These are phyloP conservation scores for Fusarium mangiferae DNA, from an alignment of 2,329 filamentous ascomycete species.

Conservation along the genomic window DNA sequence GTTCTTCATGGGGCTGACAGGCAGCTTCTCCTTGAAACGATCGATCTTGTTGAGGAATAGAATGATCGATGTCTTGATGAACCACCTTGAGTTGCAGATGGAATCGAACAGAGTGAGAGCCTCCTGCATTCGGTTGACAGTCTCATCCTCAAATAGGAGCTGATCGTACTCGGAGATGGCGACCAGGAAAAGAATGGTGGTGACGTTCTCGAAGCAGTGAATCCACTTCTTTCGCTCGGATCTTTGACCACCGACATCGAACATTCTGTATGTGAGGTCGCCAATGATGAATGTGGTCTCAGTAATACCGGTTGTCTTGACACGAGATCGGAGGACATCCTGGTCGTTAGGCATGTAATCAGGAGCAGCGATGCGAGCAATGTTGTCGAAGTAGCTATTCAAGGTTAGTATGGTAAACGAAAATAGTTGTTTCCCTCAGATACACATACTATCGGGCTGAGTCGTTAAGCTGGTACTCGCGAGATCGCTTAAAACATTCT, in stretches of 20 bases:
- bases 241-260: slow-evolving; percentile 94
- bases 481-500: slow-evolving; percentile 93
- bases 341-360: slow-evolving; percentile 97
- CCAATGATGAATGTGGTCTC: slow-evolving; percentile 97
- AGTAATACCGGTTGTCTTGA: slow-evolving; percentile 97
- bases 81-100: slow-evolving; percentile 89
- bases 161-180: slow-evolving; percentile 98
- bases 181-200: slow-evolving; percentile 94
- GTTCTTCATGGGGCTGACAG: slow-evolving; percentile 84
- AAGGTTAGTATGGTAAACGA: slow-evolving; percentile 51
- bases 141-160: slow-evolving; percentile 95
- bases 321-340: slow-evolving; percentile 93
- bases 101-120: slow-evolving; percentile 88
- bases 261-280: slow-evolving; percentile 95
- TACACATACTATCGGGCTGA: slow-evolving; percentile 89
- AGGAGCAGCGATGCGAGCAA: slow-evolving; percentile 87
- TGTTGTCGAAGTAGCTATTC: slow-evolving; percentile 91
- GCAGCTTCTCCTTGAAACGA: slow-evolving; percentile 87
- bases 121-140: slow-evolving; percentile 94
- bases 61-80: slow-evolving; percentile 89
- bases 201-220: slow-evolving; percentile 98
- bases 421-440: neutral
- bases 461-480: slow-evolving; percentile 96
- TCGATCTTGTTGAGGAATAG: slow-evolving; percentile 93
- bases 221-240: slow-evolving; percentile 99